phyloP scores from a whole-genome alignment of 352 stramenopile genomes.

The Phytopythium mirpurense region DNA sequence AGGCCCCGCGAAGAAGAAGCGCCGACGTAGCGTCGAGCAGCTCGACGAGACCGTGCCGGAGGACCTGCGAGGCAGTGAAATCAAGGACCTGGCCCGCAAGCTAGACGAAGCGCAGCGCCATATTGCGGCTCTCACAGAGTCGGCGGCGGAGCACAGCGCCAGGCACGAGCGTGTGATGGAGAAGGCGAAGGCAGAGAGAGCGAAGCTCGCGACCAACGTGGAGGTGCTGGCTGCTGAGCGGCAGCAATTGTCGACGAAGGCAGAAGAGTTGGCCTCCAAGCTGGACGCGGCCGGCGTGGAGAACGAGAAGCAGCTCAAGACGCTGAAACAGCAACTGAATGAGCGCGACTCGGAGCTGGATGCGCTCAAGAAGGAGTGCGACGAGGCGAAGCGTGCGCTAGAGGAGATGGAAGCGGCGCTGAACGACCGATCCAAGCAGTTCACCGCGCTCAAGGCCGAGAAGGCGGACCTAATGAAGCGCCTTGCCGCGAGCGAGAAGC shows the following conservation, averaged over 20 bases:
- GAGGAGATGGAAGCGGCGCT: conserved; percentile 14
- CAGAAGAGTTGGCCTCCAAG: conserved; percentile 1
- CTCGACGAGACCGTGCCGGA: conserved; percentile 9
- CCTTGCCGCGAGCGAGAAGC: conserved; percentile 16
- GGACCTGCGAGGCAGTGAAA: neutral
- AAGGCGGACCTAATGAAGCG: conserved; percentile 22
- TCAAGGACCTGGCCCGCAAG: neutral
- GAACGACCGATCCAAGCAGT: conserved; percentile 15
- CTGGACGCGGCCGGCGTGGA: neutral
- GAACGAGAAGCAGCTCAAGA: conserved; percentile 18
- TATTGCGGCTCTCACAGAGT: neutral
- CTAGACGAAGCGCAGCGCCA: neutral
- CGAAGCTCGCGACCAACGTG: conserved; percentile 15
- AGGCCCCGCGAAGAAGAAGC: conserved; percentile 11
- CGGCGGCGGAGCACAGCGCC: neutral
- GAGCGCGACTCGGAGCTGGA: conserved; percentile 10
- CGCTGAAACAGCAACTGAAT: conserved; percentile 8
- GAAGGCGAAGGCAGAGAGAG: conserved; percentile 14
- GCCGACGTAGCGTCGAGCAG: conserved; percentile 17
- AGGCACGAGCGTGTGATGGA: conserved; percentile 11
- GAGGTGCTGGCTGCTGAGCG: conserved; percentile 16
- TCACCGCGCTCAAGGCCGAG: conserved; percentile 21
- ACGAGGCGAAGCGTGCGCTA: conserved; percentile 10
- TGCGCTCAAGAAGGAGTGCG: conserved; percentile 7
- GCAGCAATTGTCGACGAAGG: conserved; percentile 16